Base-by-base conservation (phyloP, 257 asterid species). In the Sherardia arvensis region DNA sequence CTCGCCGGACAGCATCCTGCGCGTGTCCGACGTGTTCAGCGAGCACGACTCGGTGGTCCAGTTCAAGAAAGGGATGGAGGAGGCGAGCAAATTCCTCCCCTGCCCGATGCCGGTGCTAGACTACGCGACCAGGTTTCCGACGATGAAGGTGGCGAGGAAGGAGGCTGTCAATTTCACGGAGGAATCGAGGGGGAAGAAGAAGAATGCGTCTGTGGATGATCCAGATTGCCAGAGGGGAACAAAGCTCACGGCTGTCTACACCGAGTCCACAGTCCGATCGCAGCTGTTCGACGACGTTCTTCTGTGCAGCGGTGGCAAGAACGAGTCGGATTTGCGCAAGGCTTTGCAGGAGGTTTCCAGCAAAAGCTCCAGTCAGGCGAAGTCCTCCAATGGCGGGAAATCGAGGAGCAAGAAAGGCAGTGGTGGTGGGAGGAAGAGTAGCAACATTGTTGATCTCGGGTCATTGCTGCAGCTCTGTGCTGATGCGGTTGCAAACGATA, bases 401-500 rank as follows among this genome's bases (percentile, higher is more conserved):
- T 48, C 59, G 27, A 84, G 85, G 6, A 72, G 81, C 30, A 87
- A 81, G 83, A 87, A 74, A 56, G 81, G 66, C 36, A 83, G 77
- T 47, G 59, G 66, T 38, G 84, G 77, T 47, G 59, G 79, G 32
- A 82, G 73, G 67, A 73, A 66, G 61, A 77, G 76, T 7, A 17
- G 76, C 20, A 17, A 14, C 4, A 77, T 74, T n/a, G 90, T 88
- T 18, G 96, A 88, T 71, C 70, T 88, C 72, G 78, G 96, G 68
- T 81, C 84, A 23, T 66, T 88, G 6, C 70, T 88, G 76, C 82
- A 83, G 48, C 88, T 84, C 5, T 86, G 88, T 64, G 96, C 96
- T 43, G 88, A 88, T 75, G 90, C 96, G 3, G 88, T 88, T 69
- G 95, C 90, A 43, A n/a, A n/a, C n/a, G 81, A 87, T 3, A 85